Evolutionary conservation across 345 rosid species (phyloP).

Genomic region (Hirschfeldia incana): DNA sequence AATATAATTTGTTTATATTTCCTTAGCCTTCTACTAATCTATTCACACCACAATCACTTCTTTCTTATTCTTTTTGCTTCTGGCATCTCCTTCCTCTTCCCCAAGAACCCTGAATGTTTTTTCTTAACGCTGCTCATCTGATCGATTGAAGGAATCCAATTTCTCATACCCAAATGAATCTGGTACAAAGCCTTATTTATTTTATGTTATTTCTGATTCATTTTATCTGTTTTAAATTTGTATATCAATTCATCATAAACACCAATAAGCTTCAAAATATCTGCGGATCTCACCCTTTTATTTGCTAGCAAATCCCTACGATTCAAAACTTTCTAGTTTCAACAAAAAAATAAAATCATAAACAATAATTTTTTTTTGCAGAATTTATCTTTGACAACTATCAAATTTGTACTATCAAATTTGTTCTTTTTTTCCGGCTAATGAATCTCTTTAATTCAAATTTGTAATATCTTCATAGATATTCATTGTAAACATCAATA

Average conservation of each 20-base stretch:
- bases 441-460: not conserved
- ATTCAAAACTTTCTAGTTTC: not conserved
- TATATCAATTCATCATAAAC: conserved; percentile 22
- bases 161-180: conserved; percentile 35
- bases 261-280: conserved; percentile 1
- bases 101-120: conserved; percentile 28
- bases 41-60: conserved; percentile 33
- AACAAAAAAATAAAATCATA: not conserved
- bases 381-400: not conserved
- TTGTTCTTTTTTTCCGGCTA: not conserved
- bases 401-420: not conserved
- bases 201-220: not conserved
- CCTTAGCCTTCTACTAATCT: conserved; percentile 17
- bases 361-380: not conserved
- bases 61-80: conserved; percentile 25
- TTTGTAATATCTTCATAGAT: not conserved
- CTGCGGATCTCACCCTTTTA: not conserved
- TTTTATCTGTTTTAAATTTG: conserved; percentile 11
- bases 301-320: not conserved
- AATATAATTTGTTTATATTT: conserved; percentile 19
- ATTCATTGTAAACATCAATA: not conserved
- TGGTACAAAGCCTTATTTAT: conserved; percentile 24
- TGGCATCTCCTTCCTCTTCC: conserved; percentile 29
- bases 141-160: conserved; percentile 14
- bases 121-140: not conserved